Base-by-base conservation (phyloP, 352 stramenopile genomes). In the Ochromonadaceae sp. region DNA sequence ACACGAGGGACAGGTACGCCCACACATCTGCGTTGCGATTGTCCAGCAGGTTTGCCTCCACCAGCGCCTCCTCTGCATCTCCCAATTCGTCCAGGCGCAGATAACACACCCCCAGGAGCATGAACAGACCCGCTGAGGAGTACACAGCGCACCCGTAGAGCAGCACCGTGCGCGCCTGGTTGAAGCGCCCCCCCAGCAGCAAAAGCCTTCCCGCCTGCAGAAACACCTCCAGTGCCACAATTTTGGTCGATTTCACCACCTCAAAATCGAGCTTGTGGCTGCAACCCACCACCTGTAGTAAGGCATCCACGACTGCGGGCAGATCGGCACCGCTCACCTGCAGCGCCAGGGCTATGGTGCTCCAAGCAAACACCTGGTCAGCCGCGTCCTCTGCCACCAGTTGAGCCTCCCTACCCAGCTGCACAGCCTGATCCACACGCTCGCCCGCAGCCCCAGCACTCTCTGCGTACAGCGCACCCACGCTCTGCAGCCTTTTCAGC, bases 11-110 rank as follows among this genome's bases (percentile, higher is more conserved):
- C 17, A 65, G 14, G 30, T 53, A 43, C 30, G 38, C 56, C 56
- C 56, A 65, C 2, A 65, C 32, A 9, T 52, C 56, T 35, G 10
- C 9, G 32, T 65, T 43, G 12, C 56, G 36, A 53, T 65, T 50
- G 22, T 65, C 56, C 5, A 65, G 42, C 20, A 65, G 2, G 46
- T 65, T 65, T 39, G 38, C 56, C 32, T 65, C 40, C 9, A 36
- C n/a, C 7, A 65, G 25, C 2, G 38, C 3, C 7, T 65, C 40
- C 42, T 65, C 56, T 5, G 56, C 56, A 9, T 65, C 56, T 25
- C 34, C 25, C 1, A 52, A 40, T 39, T 39, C 1, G 32, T 65
- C 39, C 17, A 65, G 34, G 22, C 39, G 38, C 32, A 65, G 7
- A 53, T 22, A 65, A 42, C 5, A 28, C 2, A 65, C 32, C 30